Conservation (phyloP, 495 filamentous ascomycete species). For the Rostrohypoxylon terebratum region DNA sequence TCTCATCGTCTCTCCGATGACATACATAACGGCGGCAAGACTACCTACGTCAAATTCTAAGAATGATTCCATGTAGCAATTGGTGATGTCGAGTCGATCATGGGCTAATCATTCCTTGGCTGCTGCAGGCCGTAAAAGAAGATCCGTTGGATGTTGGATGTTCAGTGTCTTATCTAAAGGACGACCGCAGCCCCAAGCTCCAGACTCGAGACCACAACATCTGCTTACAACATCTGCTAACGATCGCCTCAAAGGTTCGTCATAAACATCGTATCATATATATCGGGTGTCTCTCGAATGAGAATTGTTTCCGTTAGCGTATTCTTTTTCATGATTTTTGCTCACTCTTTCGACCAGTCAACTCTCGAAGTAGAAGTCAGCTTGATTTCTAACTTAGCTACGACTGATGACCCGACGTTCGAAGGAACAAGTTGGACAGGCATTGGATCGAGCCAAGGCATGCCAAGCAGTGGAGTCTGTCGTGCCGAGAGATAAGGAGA, state of each 20-base stretch:
- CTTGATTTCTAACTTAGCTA: constrained; percentile 4
- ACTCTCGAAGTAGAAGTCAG: constrained; percentile 7
- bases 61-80: constrained; percentile 5
- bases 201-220: background rate
- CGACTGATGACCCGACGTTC: constrained; percentile 6
- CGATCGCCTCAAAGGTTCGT: background rate
- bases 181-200: background rate
- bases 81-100: background rate
- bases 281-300: background rate
- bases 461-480: constrained; percentile 34
- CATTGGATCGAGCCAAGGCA: constrained; percentile 38
- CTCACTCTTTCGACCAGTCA: constrained; percentile 17
- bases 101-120: constrained; percentile 36
- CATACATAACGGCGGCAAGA: background rate
- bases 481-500: constrained; percentile 46
- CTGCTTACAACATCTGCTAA: background rate
- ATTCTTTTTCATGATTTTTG: constrained; percentile 2
- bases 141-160: constrained; percentile 30
- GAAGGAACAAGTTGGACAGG: constrained; percentile 14
- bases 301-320: constrained; percentile 8
- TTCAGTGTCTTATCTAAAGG: constrained; percentile 1
- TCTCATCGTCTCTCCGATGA: background rate
- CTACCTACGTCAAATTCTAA: background rate
- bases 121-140: constrained; percentile 37
- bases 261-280: constrained; percentile 4